Percentiles rank a stretch among this genome's conserved stretches.
phyloP scores from a whole-genome alignment of 768 basidiomycete species.

The Chalciporus piperatus region DNA sequence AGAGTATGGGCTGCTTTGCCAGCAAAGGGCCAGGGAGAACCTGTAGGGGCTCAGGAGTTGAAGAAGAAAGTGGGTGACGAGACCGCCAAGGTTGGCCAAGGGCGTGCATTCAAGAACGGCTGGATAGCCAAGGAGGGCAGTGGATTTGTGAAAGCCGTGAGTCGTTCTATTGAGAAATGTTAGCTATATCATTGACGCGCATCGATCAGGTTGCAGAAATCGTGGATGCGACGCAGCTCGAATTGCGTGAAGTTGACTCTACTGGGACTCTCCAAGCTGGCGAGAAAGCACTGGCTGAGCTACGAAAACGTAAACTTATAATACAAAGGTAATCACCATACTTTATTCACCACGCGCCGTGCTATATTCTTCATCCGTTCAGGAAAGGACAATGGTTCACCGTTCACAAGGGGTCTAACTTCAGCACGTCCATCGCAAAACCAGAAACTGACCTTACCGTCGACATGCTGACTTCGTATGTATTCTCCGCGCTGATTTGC shows the following conservation, averaged over 20 bases:
- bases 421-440: slow-evolving; percentile 89
- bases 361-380: slow-evolving; percentile 4
- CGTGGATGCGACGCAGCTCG: slow-evolving; percentile 69
- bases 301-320: slow-evolving; percentile 89
- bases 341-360: background rate
- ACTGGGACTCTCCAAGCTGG: slow-evolving; percentile 71
- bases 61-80: slow-evolving; percentile 82
- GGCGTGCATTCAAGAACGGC: slow-evolving; percentile 92
- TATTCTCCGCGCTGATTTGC: background rate
- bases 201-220: slow-evolving; percentile 57
- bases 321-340: slow-evolving; percentile 60
- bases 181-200: background rate
- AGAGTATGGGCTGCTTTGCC: slow-evolving; percentile 89
- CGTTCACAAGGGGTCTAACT: slow-evolving; percentile 78
- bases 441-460: slow-evolving; percentile 95
- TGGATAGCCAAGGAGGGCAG: slow-evolving; percentile 94
- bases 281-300: slow-evolving; percentile 80
- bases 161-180: slow-evolving; percentile 27
- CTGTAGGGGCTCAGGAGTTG: slow-evolving; percentile 64
- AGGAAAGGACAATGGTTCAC: slow-evolving; percentile 98
- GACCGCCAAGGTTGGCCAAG: slow-evolving; percentile 89
- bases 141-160: slow-evolving; percentile 81
- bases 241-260: slow-evolving; percentile 69
- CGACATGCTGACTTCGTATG: slow-evolving; percentile 91
- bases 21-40: slow-evolving; percentile 61